phyloP scores from a whole-genome alignment of 176 grass and related monocot genomes.

The Thinopyrum elongatum region DNA sequence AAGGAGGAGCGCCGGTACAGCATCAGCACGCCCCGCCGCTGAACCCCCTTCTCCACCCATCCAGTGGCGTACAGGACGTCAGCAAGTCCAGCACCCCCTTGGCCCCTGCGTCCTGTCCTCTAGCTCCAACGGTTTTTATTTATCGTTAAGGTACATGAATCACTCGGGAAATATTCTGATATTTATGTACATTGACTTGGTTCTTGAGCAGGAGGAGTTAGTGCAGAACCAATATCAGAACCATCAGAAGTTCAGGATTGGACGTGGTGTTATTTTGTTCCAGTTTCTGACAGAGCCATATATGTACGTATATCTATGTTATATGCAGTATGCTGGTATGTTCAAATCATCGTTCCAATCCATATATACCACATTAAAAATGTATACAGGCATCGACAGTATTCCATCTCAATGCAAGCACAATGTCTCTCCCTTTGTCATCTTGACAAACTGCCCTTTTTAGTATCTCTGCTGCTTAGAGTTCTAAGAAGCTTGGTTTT shows the following conservation, averaged over 20 bases:
- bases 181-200: not conserved
- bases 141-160: no score
- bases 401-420: not conserved
- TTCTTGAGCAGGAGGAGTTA: not conserved
- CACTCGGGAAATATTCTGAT: no score
- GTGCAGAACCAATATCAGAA: not conserved
- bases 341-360: not conserved
- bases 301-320: not conserved
- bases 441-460: not conserved
- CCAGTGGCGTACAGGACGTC: no score
- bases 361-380: not conserved
- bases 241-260: not conserved
- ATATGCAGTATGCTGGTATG: not conserved
- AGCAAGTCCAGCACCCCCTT: no score
- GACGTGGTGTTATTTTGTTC: not conserved
- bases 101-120: no score
- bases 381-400: not conserved
- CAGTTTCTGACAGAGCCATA: not conserved
- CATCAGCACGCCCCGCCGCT: no score
- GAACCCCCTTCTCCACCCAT: no score
- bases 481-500: not conserved
- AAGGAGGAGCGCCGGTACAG: no score
- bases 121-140: no score
- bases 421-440: not conserved
- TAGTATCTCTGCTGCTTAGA: not conserved